phyloP scores from a whole-genome alignment of 192 early-diverging fungal species.

The Podila clonocystis region DNA sequence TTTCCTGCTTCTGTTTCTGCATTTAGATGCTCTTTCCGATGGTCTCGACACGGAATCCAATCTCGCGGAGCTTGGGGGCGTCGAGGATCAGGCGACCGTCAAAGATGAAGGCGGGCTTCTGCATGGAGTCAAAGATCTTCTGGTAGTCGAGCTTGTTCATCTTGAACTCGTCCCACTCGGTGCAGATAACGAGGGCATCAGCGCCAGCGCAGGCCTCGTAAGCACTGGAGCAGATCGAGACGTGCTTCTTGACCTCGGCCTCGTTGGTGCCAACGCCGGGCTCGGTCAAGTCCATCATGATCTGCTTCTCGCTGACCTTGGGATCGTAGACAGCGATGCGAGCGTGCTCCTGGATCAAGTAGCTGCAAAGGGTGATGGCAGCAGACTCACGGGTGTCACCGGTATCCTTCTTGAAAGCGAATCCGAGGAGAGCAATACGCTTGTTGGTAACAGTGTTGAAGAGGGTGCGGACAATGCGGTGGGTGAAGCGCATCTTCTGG shows the following conservation, averaged over 20 bases:
- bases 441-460: conserved; percentile 87
- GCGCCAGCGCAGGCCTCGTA: conserved; percentile 75
- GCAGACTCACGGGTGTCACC: conserved; percentile 94
- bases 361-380: conserved; percentile 85
- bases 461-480: conserved; percentile 73
- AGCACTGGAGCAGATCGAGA: conserved; percentile 75
- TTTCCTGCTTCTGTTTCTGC: not conserved
- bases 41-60: conserved; percentile 80
- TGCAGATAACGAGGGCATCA: conserved; percentile 83
- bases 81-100: conserved; percentile 88
- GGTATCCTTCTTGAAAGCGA: conserved; percentile 96
- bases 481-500: conserved; percentile 87
- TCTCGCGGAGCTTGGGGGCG: conserved; percentile 62
- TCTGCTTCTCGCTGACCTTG: conserved; percentile 81
- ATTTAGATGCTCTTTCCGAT: conserved; percentile 62
- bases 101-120: conserved; percentile 87
- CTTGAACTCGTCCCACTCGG: conserved; percentile 93
- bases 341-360: conserved; percentile 83
- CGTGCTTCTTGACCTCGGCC: conserved; percentile 64
- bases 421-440: conserved; percentile 84
- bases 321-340: conserved; percentile 88
- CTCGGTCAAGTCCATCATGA: conserved; percentile 71
- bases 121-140: conserved; percentile 71
- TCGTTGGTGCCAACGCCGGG: conserved; percentile 61
- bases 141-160: conserved; percentile 67